Conservation (phyloP, 768 basidiomycete genomes). For the Tylopilus sp. region DNA sequence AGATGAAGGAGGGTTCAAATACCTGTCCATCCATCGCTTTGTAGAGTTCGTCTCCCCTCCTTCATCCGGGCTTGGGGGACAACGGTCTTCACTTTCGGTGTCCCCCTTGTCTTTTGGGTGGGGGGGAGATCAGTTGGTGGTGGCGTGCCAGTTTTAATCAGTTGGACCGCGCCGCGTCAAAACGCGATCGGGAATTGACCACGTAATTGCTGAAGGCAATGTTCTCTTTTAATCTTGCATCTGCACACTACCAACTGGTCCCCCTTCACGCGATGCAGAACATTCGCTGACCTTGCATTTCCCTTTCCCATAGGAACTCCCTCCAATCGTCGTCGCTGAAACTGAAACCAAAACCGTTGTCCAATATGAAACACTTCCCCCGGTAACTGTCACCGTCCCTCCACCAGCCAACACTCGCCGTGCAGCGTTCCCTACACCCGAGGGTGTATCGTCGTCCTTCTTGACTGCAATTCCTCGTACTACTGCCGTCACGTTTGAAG, state of each 20-base stretch:
- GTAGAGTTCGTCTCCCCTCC: conserved; percentile 79
- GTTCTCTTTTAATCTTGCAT: conserved; percentile 12
- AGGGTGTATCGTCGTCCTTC: conserved; percentile 53
- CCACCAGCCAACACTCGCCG: conserved; percentile 77
- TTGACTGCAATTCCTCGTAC: conserved; percentile 68
- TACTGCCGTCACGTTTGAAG: conserved; percentile 66
- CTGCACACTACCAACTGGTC: conserved; percentile 35
- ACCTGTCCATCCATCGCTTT: conserved; percentile 40
- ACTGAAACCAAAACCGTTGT: conserved; percentile 64
- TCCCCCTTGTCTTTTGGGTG: conserved; percentile 66
- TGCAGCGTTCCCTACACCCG: conserved; percentile 70
- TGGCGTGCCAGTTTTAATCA: conserved; percentile 16
- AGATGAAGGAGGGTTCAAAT: conserved; percentile 79
- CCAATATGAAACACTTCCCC: conserved; percentile 44
- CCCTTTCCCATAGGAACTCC: conserved; percentile 38
- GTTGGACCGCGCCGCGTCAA: conserved; percentile 31
- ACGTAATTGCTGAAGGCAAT: conserved; percentile 32
- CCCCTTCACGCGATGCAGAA: conserved; percentile 30
- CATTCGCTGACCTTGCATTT: conserved; percentile 33
- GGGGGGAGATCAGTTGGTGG: conserved; percentile 36
- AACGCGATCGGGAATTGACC: conserved; percentile 20
- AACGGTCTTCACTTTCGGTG: conserved; percentile 59
- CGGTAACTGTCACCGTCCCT: conserved; percentile 66
- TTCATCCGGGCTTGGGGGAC: conserved; percentile 92
- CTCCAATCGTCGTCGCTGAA: conserved; percentile 41